phyloP scores from a whole-genome alignment of 352 stramenopile species.

The Globisporangium cystogenes region DNA sequence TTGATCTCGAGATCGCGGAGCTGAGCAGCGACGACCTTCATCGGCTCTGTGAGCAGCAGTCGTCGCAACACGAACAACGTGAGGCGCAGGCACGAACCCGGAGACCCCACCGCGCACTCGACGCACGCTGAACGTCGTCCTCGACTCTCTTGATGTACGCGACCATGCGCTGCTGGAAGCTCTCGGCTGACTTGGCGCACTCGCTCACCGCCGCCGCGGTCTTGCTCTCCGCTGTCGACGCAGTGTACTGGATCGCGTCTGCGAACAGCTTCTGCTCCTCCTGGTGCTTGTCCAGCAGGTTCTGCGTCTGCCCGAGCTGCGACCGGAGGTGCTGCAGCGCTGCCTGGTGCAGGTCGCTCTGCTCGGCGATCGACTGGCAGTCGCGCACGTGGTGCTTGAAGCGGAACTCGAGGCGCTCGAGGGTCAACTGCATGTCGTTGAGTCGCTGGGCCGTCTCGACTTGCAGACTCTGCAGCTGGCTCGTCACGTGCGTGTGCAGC shows the following conservation, averaged over 20 bases:
- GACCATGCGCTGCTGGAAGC: slow-evolving; percentile 42
- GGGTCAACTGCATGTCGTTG: slow-evolving; percentile 34
- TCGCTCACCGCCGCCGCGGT: slow-evolving; percentile 14
- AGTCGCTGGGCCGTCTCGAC: slow-evolving; percentile 40
- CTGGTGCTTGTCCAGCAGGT: slow-evolving; percentile 34
- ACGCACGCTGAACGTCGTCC: slow-evolving; percentile 31
- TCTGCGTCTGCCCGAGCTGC: slow-evolving; percentile 40
- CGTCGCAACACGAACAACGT: too few relatives aligned
- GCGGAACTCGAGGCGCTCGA: slow-evolving; percentile 66
- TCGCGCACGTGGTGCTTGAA: slow-evolving; percentile 55
- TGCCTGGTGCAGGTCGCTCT: slow-evolving; percentile 43
- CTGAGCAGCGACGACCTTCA: slow-evolving; percentile 29
- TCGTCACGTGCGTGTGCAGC: slow-evolving; percentile 27
- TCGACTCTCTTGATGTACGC: slow-evolving; percentile 44
- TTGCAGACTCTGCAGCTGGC: slow-evolving; percentile 37
- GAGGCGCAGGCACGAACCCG: too few relatives aligned
- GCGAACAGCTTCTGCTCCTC: slow-evolving; percentile 44
- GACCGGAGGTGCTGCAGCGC: slow-evolving; percentile 23
- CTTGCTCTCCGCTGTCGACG: slow-evolving; percentile 25
- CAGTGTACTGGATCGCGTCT: slow-evolving; percentile 35
- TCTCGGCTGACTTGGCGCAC: slow-evolving; percentile 26
- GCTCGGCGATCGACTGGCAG: slow-evolving; percentile 39
- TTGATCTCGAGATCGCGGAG: slow-evolving; percentile 36
- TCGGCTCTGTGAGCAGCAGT: slow-evolving; percentile 18
- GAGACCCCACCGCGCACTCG: too few relatives aligned